phyloP scores from a whole-genome alignment of 345 rosid genomes.

The Aquilaria malaccensis region DNA sequence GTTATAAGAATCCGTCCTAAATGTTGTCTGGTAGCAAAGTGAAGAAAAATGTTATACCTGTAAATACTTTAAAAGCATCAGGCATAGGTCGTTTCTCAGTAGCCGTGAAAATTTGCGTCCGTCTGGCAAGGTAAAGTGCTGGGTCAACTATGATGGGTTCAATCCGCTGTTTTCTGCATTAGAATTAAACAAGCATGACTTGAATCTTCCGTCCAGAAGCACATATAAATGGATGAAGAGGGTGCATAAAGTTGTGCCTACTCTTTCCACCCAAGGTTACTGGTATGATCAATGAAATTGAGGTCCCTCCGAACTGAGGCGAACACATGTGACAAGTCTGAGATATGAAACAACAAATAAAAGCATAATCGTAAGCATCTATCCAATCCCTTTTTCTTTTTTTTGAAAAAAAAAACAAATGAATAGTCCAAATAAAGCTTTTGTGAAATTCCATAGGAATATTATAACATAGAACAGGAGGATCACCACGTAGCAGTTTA shows the following conservation, averaged over 20 bases:
- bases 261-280: constrained; percentile 99
- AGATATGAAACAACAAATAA: constrained; percentile 12
- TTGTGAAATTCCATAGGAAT: background rate
- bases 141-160: constrained; percentile 94
- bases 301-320: constrained; percentile 71
- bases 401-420: background rate
- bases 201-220: background rate
- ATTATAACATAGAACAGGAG: background rate
- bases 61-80: constrained; percentile 80
- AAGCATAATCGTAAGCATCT: background rate
- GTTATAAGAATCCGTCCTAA: background rate
- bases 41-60: constrained; percentile 41
- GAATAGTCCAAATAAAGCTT: background rate
- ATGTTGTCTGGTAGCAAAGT: no score
- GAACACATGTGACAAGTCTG: constrained; percentile 84
- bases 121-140: constrained; percentile 75
- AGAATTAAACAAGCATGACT: constrained; percentile 12
- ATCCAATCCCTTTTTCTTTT: no score
- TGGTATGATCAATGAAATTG: constrained; percentile 90
- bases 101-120: constrained; percentile 80
- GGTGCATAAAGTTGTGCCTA: constrained; percentile 31
- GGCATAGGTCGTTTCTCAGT: constrained; percentile 78
- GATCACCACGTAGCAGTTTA: no score
- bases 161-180: constrained; percentile 65
- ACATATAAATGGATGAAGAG: constrained; percentile 2